Evolutionary conservation across 1,284 basidiomycete species (phyloP).

Genomic region (Anthracocystis panici-leucophaei): DNA sequence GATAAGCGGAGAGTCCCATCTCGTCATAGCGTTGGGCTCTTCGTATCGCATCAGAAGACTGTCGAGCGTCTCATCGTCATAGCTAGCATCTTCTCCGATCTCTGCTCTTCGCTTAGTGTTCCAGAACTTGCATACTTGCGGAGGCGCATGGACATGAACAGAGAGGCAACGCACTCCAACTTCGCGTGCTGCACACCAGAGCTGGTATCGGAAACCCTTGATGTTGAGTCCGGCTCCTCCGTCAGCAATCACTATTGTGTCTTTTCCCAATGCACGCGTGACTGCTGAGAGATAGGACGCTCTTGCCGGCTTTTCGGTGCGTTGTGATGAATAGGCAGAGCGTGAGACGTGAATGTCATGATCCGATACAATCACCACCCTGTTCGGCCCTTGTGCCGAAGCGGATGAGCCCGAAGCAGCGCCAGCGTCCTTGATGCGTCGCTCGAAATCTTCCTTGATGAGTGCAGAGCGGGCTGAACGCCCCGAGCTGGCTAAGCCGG

Average conservation of each 20-base stretch:
- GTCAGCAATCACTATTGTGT: constrained; percentile 88
- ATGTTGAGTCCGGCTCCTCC: constrained; percentile 86
- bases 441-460: constrained; percentile 76
- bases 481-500: constrained; percentile 89
- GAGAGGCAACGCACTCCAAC: constrained; percentile 86
- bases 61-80: constrained; percentile 84
- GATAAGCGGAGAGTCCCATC: constrained; percentile 96
- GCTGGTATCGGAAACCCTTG: constrained; percentile 93
- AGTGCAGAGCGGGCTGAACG: constrained; percentile 82
- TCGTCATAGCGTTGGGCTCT: constrained; percentile 94
- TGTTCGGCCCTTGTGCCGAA: constrained; percentile 69
- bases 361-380: constrained; percentile 81
- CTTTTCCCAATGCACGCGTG: constrained; percentile 79
- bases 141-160: constrained; percentile 78
- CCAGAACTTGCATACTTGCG: constrained; percentile 73
- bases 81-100: constrained; percentile 71
- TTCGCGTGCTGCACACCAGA: constrained; percentile 94
- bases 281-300: constrained; percentile 87
- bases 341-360: constrained; percentile 78
- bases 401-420: constrained; percentile 74
- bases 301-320: constrained; percentile 87
- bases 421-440: constrained; percentile 73
- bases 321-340: constrained; percentile 79
- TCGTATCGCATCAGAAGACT: constrained; percentile 91
- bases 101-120: constrained; percentile 75